phyloP scores from a whole-genome alignment of 768 basidiomycete species.

The Boletus subparvulus region DNA sequence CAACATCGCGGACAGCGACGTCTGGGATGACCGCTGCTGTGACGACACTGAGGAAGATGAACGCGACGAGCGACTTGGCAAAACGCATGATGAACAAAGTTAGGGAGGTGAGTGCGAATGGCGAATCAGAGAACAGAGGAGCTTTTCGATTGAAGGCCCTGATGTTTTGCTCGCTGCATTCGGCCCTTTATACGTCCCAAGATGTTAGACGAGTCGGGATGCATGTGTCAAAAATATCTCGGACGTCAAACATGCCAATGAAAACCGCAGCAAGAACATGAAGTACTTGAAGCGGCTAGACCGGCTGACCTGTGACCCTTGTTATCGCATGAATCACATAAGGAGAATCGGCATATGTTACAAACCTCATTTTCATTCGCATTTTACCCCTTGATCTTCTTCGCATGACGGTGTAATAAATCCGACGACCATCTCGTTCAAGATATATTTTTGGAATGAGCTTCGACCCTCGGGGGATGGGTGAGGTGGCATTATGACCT shows the following conservation, averaged over 20 bases:
- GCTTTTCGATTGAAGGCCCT: neutral
- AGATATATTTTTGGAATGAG: neutral
- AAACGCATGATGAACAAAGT: conserved; percentile 8
- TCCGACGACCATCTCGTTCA: neutral
- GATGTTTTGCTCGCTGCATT: neutral
- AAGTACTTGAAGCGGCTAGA: neutral
- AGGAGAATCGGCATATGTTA: too few species aligned
- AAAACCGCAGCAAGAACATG: neutral
- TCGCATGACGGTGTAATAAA: neutral
- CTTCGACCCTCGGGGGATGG: neutral
- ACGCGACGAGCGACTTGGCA: conserved; percentile 4
- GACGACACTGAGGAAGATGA: conserved; percentile 1
- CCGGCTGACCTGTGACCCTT: neutral
- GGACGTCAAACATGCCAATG: neutral
- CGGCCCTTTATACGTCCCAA: neutral
- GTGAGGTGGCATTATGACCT: neutral
- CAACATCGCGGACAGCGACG: neutral
- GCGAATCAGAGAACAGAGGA: neutral
- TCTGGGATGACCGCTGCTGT: conserved; percentile 3
- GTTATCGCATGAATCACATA: too few species aligned
- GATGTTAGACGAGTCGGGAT: neutral
- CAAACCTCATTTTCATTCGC: neutral
- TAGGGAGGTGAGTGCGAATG: neutral
- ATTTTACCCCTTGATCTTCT: neutral
- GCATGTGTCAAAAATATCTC: neutral